phyloP scores from a whole-genome alignment of 2,329 filamentous ascomycete species.

The Colletotrichum karsti region DNA sequence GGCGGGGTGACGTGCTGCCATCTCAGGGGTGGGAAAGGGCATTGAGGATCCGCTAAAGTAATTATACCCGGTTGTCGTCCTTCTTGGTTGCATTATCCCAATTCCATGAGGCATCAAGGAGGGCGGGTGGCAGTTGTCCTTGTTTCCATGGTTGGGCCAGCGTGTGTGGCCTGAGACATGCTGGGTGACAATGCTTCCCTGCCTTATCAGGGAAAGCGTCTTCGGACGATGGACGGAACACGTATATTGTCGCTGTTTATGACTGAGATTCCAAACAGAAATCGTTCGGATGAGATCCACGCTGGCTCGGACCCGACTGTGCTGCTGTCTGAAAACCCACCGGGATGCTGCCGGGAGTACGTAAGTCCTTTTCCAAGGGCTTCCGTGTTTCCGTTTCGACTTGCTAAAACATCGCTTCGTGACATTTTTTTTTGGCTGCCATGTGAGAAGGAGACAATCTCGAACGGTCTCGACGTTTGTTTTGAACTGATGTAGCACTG shows the following conservation, averaged over 20 bases:
- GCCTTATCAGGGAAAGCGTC: conserved; percentile 4
- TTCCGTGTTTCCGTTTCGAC: conserved; percentile 12
- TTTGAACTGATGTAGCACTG: conserved; percentile 23
- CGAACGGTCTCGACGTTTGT: neutral
- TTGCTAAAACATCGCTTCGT: neutral
- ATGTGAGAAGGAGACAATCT: neutral
- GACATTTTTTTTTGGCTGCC: neutral
- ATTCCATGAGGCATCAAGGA: conserved; percentile 6
- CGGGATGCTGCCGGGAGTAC: conserved; percentile 1
- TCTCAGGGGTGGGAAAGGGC: conserved; percentile 7
- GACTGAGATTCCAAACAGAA: conserved; percentile 25
- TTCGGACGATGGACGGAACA: conserved; percentile 26
- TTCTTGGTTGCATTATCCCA: conserved; percentile 16
- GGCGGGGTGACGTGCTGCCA: conserved; percentile 19
- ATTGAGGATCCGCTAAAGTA: conserved; percentile 22
- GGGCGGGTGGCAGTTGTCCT: conserved; percentile 13
- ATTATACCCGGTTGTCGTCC: neutral
- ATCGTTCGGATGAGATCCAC: conserved; percentile 29
- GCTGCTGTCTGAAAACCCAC: conserved; percentile 20
- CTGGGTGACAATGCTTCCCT: conserved; percentile 19
- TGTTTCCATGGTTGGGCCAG: conserved; percentile 10
- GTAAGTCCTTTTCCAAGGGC: neutral
- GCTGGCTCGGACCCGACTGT: conserved; percentile 22
- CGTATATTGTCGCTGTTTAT: conserved; percentile 13
- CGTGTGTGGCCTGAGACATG: conserved; percentile 27